phyloP scores from a whole-genome alignment of 176 grass and related monocot genomes.

The Aegilops tauschii region DNA sequence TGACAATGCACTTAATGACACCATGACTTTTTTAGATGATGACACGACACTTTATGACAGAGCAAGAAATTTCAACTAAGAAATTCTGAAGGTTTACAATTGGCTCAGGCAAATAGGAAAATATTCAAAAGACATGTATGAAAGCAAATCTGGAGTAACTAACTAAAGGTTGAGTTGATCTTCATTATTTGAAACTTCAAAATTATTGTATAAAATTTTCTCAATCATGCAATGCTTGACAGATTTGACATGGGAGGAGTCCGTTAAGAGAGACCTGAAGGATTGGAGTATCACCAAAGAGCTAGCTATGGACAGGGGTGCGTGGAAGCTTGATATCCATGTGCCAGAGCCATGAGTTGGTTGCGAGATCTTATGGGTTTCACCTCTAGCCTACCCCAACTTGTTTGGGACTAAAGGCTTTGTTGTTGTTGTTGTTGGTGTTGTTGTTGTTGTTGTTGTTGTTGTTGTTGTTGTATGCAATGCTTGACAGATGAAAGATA shows the following conservation, averaged over 20 bases:
- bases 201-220: neutral
- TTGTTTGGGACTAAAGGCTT: no score
- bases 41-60: neutral
- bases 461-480: neutral
- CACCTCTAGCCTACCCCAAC: no score
- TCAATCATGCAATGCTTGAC: neutral
- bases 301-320: no score
- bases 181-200: no score
- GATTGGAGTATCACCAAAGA: no score
- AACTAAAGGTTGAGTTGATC: neutral
- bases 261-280: no score
- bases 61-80: neutral
- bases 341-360: no score
- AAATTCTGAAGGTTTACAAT: neutral
- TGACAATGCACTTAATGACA: neutral
- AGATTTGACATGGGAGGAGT: neutral
- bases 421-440: no score
- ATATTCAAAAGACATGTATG: neutral
- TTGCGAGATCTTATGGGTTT: no score
- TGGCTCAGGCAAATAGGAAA: neutral
- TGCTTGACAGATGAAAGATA: neutral
- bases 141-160: neutral
- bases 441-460: no score
- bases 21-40: neutral
- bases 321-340: no score